Base-by-base conservation (phyloP, 1,284 basidiomycete species). In the Afroboletus lepidellus region DNA sequence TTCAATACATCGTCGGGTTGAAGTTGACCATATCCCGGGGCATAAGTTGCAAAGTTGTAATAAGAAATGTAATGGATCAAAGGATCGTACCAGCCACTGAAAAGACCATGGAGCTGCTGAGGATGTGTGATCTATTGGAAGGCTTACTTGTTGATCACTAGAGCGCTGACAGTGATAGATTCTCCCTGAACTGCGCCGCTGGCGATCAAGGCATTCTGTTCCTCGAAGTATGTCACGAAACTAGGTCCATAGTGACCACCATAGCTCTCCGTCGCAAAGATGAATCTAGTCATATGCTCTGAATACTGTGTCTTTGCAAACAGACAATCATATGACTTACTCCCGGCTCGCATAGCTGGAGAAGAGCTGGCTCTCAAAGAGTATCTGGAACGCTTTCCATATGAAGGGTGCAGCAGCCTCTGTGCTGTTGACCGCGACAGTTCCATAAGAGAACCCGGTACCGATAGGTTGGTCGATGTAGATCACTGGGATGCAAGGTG, bases 161-260 rank as follows among this genome's bases (percentile, higher is more conserved):
- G 56, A 3, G 78, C 77, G 50, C 72, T 77, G 47, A 80, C 74
- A 4, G 66, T 57, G 41, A 81, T 61, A 29, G 67, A 59, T 45
- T 74, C 77, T 3, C 75, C 79, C 11, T 68, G 62, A 23, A 87
- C 69, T n/a, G 65, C 50, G 16, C 78, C 74, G 25, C 64, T 59
- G n/a, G 69, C 58, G 51, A 87, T 84, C 38, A 76, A 69, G 0
- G 70, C 69, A 50, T 88, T 90, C 63, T 88, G 84, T 54, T 84
- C 69, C 38, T 85, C 74, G 59, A 90, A 85, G 64, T 77, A 85
- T 1, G 80, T 78, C 27, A 85, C 80, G 60, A 83, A 86, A 50
- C 74, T 75, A 20, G 82, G 83, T 2, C 79, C 84, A 59, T 85
- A 87, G 60, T 87, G 84, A 0, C 85, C 85, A 3, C 84, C 84